These are phyloP conservation scores for Lentinus tigrinus DNA, from an alignment of 768 basidiomycete species.

Conservation along the genomic window DNA sequence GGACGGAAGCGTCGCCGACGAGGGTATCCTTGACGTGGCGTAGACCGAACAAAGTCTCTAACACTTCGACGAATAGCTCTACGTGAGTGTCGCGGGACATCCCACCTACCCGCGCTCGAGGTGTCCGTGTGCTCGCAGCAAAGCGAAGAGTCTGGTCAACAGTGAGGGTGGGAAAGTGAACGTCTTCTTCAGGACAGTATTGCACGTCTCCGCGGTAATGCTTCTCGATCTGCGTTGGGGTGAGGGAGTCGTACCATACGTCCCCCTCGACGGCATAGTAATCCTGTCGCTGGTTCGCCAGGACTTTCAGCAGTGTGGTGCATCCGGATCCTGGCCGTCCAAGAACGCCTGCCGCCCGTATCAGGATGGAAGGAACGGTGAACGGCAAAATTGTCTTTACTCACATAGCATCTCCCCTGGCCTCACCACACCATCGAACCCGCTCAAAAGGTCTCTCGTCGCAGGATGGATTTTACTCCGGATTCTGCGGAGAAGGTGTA, in stretches of 20 bases:
- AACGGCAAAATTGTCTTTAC: no score
- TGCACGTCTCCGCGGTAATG: conserved; percentile 77
- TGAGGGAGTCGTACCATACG: conserved; percentile 74
- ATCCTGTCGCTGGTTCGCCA: conserved; percentile 75
- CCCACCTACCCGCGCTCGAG: conserved; percentile 47
- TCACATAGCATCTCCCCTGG: conserved; percentile 70
- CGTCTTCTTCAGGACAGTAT: conserved; percentile 83
- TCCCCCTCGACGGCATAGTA: conserved; percentile 69
- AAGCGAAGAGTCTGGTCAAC: conserved; percentile 75
- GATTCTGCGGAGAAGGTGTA: conserved; percentile 41
- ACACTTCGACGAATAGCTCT: conserved; percentile 46
- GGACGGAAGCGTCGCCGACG: conserved; percentile 74
- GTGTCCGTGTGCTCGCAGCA: conserved; percentile 68
- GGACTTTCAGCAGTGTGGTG: conserved; percentile 76
- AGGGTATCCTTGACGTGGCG: conserved; percentile 67
- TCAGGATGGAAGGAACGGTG: no score
- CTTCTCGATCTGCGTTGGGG: conserved; percentile 58
- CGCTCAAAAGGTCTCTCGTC: conserved; percentile 50
- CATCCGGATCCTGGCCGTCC: conserved; percentile 87
- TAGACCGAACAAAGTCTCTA: conserved; percentile 74
- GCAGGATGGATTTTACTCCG: conserved; percentile 56
- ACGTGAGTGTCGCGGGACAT: conserved; percentile 44
- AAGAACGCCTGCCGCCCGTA: conserved; percentile 87
- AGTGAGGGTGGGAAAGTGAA: conserved; percentile 82
- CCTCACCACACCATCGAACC: conserved; percentile 54